Conservation (phyloP, 306 rosid genomes). For the Luffa acutangula region DNA sequence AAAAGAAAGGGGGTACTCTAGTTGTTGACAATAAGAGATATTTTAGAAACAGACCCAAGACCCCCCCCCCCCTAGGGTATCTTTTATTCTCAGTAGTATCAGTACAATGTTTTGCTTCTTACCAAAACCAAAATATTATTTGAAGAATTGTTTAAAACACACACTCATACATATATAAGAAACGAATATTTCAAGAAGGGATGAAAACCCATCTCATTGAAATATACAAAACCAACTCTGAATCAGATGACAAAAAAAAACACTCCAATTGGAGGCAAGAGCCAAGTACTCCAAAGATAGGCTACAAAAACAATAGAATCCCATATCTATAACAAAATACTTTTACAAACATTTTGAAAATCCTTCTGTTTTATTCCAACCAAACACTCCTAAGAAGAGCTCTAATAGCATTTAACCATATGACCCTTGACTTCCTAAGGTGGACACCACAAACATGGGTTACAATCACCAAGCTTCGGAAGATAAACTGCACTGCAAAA, state of each 20-base stretch:
- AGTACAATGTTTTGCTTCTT: neutral
- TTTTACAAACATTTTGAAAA: neutral
- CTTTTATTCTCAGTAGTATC: neutral
- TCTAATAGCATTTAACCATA: neutral
- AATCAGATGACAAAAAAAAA: neutral
- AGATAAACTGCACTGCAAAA: neutral
- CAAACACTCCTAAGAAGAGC: neutral
- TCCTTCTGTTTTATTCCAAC: neutral
- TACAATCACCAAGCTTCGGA: neutral
- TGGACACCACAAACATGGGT: neutral
- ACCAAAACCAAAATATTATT: neutral
- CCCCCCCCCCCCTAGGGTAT: neutral
- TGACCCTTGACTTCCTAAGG: neutral
- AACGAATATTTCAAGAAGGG: neutral
- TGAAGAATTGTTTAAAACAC: neutral
- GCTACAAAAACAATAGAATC: neutral
- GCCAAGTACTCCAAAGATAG: neutral
- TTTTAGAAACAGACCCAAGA: neutral
- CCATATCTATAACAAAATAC: neutral
- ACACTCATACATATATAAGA: neutral
- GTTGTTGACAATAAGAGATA: neutral
- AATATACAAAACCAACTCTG: neutral
- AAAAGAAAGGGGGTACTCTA: neutral
- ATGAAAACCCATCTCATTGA: neutral
- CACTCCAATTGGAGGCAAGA: neutral